These are phyloP conservation scores for Stemphylium lycopersici DNA, from an alignment of 2,329 filamentous ascomycete species.

Conservation along the genomic window DNA sequence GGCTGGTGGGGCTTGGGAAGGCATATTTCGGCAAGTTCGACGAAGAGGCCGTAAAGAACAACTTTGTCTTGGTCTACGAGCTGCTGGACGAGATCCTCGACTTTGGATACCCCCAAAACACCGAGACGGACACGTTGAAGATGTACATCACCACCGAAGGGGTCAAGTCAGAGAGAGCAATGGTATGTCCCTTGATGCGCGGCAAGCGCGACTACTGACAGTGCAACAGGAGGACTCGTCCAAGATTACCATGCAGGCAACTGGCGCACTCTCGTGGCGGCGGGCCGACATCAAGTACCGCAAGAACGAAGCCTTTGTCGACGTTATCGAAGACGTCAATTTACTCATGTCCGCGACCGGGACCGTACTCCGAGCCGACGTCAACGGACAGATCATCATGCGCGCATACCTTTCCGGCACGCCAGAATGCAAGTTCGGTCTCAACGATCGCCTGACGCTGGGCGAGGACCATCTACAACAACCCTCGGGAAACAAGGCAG, in stretches of 20 bases:
- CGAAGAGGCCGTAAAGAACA: constrained; percentile 99
- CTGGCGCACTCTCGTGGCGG: constrained; percentile 94
- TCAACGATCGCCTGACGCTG: constrained; percentile 93
- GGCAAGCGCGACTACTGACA: constrained; percentile 22
- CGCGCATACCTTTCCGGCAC: constrained; percentile 95
- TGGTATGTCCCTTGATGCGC: constrained; percentile 45
- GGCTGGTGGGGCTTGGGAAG: constrained; percentile 85
- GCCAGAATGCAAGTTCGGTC: constrained; percentile 97
- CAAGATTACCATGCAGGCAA: constrained; percentile 99
- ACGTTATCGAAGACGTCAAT: constrained; percentile 99
- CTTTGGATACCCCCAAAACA: constrained; percentile 98
- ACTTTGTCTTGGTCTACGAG: constrained; percentile 98
- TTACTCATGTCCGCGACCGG: constrained; percentile 98
- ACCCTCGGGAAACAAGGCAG: constrained; percentile 75
- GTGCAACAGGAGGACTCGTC: constrained; percentile 76
- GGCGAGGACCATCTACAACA: constrained; percentile 67
- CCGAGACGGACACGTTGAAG: constrained; percentile 96
- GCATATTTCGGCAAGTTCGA: constrained; percentile 99
- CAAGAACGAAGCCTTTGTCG: constrained; percentile 99
- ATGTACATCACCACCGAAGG: constrained; percentile 99
- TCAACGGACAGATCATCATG: constrained; percentile 98
- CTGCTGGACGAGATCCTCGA: constrained; percentile 97
- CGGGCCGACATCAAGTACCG: constrained; percentile 98
- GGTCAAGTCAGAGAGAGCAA: constrained; percentile 85
- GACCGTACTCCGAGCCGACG: constrained; percentile 91